phyloP scores from a whole-genome alignment of 2,329 filamentous ascomycete genomes.

The Orbilia javanica region DNA sequence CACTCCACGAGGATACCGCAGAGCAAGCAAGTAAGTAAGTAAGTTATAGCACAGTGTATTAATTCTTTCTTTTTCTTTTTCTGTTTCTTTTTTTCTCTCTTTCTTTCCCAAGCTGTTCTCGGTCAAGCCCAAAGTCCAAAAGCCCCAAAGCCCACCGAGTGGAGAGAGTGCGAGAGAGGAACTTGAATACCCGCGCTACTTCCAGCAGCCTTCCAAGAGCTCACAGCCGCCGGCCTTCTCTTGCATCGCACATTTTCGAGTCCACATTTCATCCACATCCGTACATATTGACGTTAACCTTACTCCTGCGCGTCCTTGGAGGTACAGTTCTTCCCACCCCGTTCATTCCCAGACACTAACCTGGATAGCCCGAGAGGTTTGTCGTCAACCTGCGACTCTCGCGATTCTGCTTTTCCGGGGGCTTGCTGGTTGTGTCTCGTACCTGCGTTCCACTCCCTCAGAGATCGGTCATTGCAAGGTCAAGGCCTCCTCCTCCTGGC shows the following conservation, averaged over 20 bases:
- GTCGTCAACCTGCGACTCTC: constrained; percentile 26
- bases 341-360: neutral
- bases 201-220: constrained; percentile 10
- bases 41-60: neutral
- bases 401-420: constrained; percentile 32
- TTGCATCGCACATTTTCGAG: constrained; percentile 1
- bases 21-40: neutral
- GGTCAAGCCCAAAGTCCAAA: neutral
- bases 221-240: constrained; percentile 20
- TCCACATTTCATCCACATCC: neutral
- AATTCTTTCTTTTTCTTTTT: neutral
- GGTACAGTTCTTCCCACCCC: constrained; percentile 1
- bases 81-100: neutral
- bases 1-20: neutral
- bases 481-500: constrained; percentile 1
- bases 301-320: constrained; percentile 9
- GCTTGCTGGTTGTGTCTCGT: constrained; percentile 47
- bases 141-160: neutral
- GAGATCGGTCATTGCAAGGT: neutral
- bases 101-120: neutral
- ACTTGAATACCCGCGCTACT: constrained; percentile 24
- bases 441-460: constrained; percentile 50
- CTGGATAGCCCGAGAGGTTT: constrained; percentile 5
- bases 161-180: neutral
- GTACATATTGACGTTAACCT: neutral